Percentiles rank a stretch among this genome's conserved stretches.
Conservation (phyloP, 129 eudicot species). For the Deinandra increscens region DNA sequence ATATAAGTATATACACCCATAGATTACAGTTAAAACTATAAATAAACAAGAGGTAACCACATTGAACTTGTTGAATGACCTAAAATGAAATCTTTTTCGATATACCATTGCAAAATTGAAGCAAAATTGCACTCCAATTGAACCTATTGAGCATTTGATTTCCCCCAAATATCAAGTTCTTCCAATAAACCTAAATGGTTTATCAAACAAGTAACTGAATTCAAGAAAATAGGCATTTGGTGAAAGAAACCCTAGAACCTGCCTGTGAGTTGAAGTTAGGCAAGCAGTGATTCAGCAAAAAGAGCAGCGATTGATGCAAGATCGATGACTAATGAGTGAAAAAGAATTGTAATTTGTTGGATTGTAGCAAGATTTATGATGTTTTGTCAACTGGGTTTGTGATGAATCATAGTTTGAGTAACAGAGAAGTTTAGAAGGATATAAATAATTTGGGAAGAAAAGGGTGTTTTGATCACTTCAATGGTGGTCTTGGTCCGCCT, state of each 20-base stretch:
- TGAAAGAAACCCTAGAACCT: slow-evolving; percentile 20
- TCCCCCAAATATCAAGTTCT: slow-evolving; percentile 1
- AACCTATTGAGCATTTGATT: slow-evolving; percentile 29
- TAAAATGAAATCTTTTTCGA: slow-evolving; percentile 40
- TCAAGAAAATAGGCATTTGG: not conserved
- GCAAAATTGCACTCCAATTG: slow-evolving; percentile 28
- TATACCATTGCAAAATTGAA: slow-evolving; percentile 30
- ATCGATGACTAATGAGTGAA: not conserved
- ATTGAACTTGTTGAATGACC: slow-evolving; percentile 46
- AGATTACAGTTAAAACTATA: slow-evolving; percentile 45
- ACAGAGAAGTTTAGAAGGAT: not conserved
- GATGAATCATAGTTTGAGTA: slow-evolving; percentile 17
- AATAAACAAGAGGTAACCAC: slow-evolving; percentile 46
- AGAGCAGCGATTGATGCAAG: slow-evolving; percentile 6
- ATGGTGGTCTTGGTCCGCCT: not conserved
- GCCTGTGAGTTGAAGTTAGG: slow-evolving; percentile 16
- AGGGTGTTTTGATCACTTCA: slow-evolving; percentile 17
- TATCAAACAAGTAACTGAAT: slow-evolving; percentile 13
- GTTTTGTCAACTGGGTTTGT: slow-evolving; percentile 24
- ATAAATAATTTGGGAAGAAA: not conserved
- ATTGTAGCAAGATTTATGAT: slow-evolving; percentile 7
- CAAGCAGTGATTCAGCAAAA: slow-evolving; percentile 7
- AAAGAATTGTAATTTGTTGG: not conserved
- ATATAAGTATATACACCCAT: slow-evolving; percentile 46
- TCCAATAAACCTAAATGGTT: not conserved